A percentile compares a stretch with the other conserved stretches of the same genome.
phyloP scores from a whole-genome alignment of 257 asterid species.

The Nemophila menziesii region DNA sequence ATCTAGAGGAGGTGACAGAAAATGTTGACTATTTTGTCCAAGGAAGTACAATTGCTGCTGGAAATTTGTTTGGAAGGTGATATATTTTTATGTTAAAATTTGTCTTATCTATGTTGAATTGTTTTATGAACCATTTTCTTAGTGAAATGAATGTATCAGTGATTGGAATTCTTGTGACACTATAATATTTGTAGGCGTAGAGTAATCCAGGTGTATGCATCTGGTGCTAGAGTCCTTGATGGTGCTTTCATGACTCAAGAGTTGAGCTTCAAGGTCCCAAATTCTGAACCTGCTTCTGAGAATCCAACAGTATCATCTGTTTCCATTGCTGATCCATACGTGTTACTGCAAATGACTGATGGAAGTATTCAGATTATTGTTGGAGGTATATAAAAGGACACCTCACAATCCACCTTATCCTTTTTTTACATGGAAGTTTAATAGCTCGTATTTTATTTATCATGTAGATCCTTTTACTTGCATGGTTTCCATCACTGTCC shows the following conservation, averaged over 20 bases:
- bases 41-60: conserved; percentile 93
- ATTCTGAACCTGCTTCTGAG: conserved; percentile 57
- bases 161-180: conserved; percentile 8
- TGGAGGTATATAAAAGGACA: conserved; percentile 60
- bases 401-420: not conserved
- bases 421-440: not conserved
- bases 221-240: conserved; percentile 94
- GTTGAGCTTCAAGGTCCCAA: conserved; percentile 60
- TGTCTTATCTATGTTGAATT: conserved; percentile 6
- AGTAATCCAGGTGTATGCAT: conserved; percentile 82
- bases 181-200: conserved; percentile 51
- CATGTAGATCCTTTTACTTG: conserved; percentile 69
- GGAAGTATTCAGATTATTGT: conserved; percentile 92
- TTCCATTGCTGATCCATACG: conserved; percentile 94
- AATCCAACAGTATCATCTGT: conserved; percentile 56
- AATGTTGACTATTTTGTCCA: conserved; percentile 90
- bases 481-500: conserved; percentile 58
- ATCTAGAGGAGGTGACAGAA: conserved; percentile 98
- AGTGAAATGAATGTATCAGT: not conserved
- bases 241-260: conserved; percentile 98
- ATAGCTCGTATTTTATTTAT: conserved; percentile 1
- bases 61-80: conserved; percentile 95
- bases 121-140: not conserved
- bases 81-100: conserved; percentile 10
- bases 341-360: conserved; percentile 79